Base-by-base conservation (phyloP, 225 moss, liverwort and hornwort species). In the Pseudisothecium myosuroides region DNA sequence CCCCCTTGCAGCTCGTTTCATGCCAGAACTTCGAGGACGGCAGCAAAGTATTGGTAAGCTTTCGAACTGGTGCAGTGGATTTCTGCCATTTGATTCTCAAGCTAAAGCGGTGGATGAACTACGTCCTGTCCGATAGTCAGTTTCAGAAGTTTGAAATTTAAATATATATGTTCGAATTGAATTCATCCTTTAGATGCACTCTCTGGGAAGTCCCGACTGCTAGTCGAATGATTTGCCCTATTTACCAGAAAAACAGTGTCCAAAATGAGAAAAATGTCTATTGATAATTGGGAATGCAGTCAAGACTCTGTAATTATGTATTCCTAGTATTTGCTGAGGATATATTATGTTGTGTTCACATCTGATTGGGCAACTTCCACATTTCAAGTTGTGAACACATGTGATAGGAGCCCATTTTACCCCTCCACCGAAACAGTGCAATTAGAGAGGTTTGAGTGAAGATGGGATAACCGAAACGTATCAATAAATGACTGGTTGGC, bases 1-100 rank as follows among this genome's bases (percentile, higher is more conserved):
- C 26, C 93, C 97, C 86, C 96, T 98, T 87, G 98, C 98, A 72
- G 97, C 98, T 59, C 95, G 98, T 64, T 98, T 96, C 81, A 95
- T 95, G 97, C 98, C 98, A 81, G 98, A 97, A 90, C 95, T 98
- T 90, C 95, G 97, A 90, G 98, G 98, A 82, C 97, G 97, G 36
- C 98, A 98, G 90, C 98, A 96, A 91, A 95, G 94, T 85, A 93
- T 98, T 65, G 92, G 98, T 98, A 88, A 87, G 89, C 45, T 85
- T 87, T 83, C 64, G 64, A 87, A 69, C 37, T 64, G 34, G 58
- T 85, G 58, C 63, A 76, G 56, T 77, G 77, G 24, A 64, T 45
- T 56, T 69, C 76, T 77, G 60, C 56, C 50, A 86, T 83, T 64
- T 85, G 31, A 72, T 69, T 55, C n/a, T 83, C 16, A 69, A 58